Conservation (phyloP, 2,329 filamentous ascomycete genomes). For the Hymenotorrendiella dingleyae region DNA sequence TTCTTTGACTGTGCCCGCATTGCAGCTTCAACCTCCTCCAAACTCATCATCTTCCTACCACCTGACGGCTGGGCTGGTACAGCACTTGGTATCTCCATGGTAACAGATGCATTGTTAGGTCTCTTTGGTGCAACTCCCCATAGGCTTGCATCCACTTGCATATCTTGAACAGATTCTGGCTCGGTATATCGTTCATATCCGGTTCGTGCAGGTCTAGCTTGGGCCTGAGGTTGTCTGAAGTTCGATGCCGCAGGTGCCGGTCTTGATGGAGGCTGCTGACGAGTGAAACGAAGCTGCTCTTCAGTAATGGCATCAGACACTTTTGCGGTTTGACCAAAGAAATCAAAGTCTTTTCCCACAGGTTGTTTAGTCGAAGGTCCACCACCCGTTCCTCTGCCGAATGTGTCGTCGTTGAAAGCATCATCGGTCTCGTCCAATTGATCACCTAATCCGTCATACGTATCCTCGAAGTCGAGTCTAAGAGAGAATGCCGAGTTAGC, state of each 20-base stretch:
- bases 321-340: conserved; percentile 87
- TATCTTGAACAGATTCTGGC: conserved; percentile 76
- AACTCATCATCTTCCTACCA: conserved; percentile 78
- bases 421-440: conserved; percentile 88
- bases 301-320: conserved; percentile 82
- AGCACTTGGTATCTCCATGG: conserved; percentile 23
- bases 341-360: conserved; percentile 93
- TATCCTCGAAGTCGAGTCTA: conserved; percentile 88
- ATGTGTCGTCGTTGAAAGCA: conserved; percentile 95
- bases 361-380: conserved; percentile 38
- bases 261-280: conserved; percentile 59
- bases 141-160: conserved; percentile 87
- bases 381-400: conserved; percentile 49
- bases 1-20: conserved; percentile 68
- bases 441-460: conserved; percentile 90
- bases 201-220: conserved; percentile 59
- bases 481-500: conserved; percentile 4
- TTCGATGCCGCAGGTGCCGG: conserved; percentile 35
- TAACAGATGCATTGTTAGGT: conserved; percentile 28
- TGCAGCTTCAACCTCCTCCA: conserved; percentile 94
- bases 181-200: conserved; percentile 92
- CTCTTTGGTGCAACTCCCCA: conserved; percentile 75
- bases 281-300: conserved; percentile 78
- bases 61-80: conserved; percentile 31
- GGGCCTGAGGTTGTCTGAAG: conserved; percentile 36